Evolutionary conservation across 495 filamentous ascomycete species (phyloP), one percentile per base, ranked within the genome.

Genomic region (Cercophora scortea): DNA sequence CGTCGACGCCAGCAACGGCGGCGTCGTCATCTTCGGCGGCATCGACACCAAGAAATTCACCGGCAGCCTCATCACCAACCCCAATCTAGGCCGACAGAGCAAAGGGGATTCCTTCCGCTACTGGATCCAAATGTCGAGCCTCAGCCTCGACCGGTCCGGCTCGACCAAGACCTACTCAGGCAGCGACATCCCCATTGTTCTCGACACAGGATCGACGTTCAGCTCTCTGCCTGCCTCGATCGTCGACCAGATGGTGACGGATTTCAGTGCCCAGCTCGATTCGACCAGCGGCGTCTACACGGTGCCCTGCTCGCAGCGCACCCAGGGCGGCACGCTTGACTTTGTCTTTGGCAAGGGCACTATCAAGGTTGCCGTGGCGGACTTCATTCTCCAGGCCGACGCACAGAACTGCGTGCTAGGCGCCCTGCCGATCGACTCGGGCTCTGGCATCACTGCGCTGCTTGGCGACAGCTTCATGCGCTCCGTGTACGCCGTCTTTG

Each of bases 401-500:
- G 70, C 70, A 9, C 66, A 71, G 13, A 60, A 62, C 61, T 38
- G 72, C 79, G n/a, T 90, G 82, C 60, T 75, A 76, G 52, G 81
- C 86, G 49, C 86, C 84, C 17, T 85, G 91, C 60, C 75, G 71
- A 38, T 77, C 82, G 8, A 79, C 42, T 10, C 41, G 81, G 35
- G 33, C 32, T 78, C 77, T 6, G 61, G 76, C 17, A 76, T 76
- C 42, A 64, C 47, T 10, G 52, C 74, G 19, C 79, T 94, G 5
- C 73, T 96, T 33, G 91, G 91, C 6, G 91, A 95, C 64, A 94
- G 90, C 0, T 94, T 95, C 74, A 73, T 96, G 25, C 83, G 91
- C 55, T 86, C 82, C 51, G 88, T 88, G 5, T 96, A 95, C 60
- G 68, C 56, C 40, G 49, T 61, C 18, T 61, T 58, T 46, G 59